These are phyloP conservation scores for Rhizoctonia solani DNA, from an alignment of 1,284 basidiomycete species.

Conservation along the genomic window DNA sequence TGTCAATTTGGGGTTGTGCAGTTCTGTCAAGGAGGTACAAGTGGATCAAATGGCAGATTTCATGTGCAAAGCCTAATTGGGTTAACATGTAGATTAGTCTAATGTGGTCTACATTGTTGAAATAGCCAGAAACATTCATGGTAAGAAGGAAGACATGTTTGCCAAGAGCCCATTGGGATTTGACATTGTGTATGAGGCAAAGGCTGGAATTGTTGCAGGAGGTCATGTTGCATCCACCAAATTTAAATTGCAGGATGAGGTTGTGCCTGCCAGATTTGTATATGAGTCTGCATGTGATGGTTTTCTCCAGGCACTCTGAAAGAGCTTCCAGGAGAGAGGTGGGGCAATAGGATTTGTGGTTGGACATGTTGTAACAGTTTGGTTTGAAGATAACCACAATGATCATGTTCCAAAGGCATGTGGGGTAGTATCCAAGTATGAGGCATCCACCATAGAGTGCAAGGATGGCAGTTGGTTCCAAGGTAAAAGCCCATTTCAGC, in stretches of 20 bases:
- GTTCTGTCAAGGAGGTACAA: conserved; percentile 39
- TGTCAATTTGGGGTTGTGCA: conserved; percentile 43
- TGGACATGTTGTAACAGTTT: conserved; percentile 43
- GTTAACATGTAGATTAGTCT: conserved; percentile 31
- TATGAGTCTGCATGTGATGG: conserved; percentile 40
- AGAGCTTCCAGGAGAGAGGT: conserved; percentile 44
- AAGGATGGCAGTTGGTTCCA: not conserved
- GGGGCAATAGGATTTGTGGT: conserved; percentile 43
- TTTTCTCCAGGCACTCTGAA: conserved; percentile 43
- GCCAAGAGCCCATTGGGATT: conserved; percentile 42
- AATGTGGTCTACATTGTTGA: conserved; percentile 45
- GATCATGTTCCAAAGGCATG: conserved; percentile 39
- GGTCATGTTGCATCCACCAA: conserved; percentile 41
- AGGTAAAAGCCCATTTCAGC: conserved; percentile 40
- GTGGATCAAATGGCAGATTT: conserved; percentile 22
- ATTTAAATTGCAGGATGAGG: conserved; percentile 42
- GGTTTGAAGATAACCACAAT: conserved; percentile 43
- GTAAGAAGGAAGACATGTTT: conserved; percentile 43
- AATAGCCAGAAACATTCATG: conserved; percentile 45
- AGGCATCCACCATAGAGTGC: conserved; percentile 47
- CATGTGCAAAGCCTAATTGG: conserved; percentile 27
- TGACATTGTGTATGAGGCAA: conserved; percentile 42
- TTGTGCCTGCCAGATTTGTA: conserved; percentile 37
- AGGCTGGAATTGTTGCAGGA: conserved; percentile 43
- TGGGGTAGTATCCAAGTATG: conserved; percentile 54